Base-by-base conservation (phyloP, 768 basidiomycete species). In the Exidia glandulosa region DNA sequence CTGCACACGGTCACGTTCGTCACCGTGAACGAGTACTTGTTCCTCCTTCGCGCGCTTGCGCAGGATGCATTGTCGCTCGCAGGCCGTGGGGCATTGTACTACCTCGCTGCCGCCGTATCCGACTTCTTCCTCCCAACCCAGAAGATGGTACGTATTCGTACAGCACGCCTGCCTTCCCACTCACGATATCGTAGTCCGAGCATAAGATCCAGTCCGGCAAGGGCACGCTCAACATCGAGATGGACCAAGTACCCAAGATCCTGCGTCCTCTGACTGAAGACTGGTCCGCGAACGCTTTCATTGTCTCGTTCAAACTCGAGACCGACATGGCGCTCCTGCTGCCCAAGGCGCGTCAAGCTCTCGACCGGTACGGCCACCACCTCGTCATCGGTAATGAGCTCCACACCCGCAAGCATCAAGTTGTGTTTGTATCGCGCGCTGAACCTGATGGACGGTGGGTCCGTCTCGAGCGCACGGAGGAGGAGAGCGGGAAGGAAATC, bases 251-350 rank as follows among this genome's bases (percentile, higher is more conserved):
- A 0, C 96, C 96, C 7, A 99, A 99, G 73, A 86, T 97, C 34
- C 75, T 99, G 52, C 89, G 90, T 71, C 88, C 93, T 0, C 77
- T 99, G 74, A 94, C 97, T 6, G 85, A 88, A 50, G 92, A 98
- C 70, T 99, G 96, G 95, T 87, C 85, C 1, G 83, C 79, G 6
- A 83, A 89, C 50, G 94, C 92, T 0, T 98, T 85, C 69, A 86
- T 97, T 37, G 91, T 99, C 41, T 95, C 93, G 0, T 99, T 99
- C 82, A 99, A 99, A 94, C 85, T 99, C 56, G 95, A 99, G 77
- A 99, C 96, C 5, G 95, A 99, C 65, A 77, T 75, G 25, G 52
- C 74, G 1, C 76, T 99, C 12, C 79, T 99, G 25, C 80, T 97
- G 60, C 95, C 96, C 32, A 99, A 99, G 76, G 87, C 94, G 0